Percentiles rank a stretch among this genome's conserved stretches.
Evolutionary conservation across 1,284 basidiomycete genomes (phyloP).

Genomic region (Takashimella tepidaria): DNA sequence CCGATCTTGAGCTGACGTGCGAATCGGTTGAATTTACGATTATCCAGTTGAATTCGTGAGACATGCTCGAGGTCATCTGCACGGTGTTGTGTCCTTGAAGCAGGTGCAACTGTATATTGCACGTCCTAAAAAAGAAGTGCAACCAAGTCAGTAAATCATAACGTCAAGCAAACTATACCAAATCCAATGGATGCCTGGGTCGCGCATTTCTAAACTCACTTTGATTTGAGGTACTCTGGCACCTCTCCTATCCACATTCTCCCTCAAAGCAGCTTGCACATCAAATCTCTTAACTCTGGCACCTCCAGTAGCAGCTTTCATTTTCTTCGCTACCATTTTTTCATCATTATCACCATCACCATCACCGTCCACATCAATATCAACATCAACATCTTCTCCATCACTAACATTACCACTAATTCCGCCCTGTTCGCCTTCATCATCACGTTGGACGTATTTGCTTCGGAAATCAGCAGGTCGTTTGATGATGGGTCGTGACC

Average conservation of each 20-base stretch:
- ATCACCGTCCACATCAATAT: constrained; percentile 12
- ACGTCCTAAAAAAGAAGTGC: constrained; percentile 29
- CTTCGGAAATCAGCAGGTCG: constrained; percentile 72
- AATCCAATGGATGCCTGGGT: not conserved
- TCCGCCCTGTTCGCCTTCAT: constrained; percentile 24
- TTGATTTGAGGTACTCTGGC: constrained; percentile 31
- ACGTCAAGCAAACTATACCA: not conserved
- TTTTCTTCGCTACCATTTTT: constrained; percentile 1
- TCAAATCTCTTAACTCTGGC: constrained; percentile 34
- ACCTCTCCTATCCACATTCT: constrained; percentile 37
- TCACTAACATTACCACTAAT: constrained; percentile 20
- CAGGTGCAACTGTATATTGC: constrained; percentile 42
- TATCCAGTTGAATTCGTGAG: constrained; percentile 40
- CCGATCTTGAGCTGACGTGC: constrained; percentile 35
- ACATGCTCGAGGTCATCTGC: constrained; percentile 35
- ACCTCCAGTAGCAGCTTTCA: constrained; percentile 5
- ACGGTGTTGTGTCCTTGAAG: constrained; percentile 28
- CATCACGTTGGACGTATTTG: constrained; percentile 24
- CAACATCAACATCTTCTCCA: constrained; percentile 4
- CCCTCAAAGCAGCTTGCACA: constrained; percentile 27
- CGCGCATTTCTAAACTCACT: constrained; percentile 19
- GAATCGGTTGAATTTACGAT: constrained; percentile 45
- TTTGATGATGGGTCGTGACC: constrained; percentile 94
- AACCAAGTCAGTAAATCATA: constrained; percentile 5
- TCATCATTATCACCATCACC: constrained; percentile 12